A percentile compares a stretch with the other conserved stretches of the same genome.
These are phyloP conservation scores for Plectosphaerella sp. DNA, from an alignment of 2,329 filamentous ascomycete genomes.

Conservation along the genomic window DNA sequence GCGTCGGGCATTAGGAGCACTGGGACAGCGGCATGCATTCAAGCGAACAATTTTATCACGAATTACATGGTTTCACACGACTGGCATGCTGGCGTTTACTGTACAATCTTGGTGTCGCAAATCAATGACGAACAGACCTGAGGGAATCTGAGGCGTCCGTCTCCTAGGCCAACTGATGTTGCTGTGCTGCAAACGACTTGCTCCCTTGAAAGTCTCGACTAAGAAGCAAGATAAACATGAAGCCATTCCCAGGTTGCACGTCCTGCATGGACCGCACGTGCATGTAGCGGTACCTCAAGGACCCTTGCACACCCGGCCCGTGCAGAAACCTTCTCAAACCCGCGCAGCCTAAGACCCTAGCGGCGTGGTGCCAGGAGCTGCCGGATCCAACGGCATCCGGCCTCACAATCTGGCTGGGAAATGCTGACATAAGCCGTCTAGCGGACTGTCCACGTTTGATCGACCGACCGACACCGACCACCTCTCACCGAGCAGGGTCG, in stretches of 20 bases:
- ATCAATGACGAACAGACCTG: background rate
- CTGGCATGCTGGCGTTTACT: background rate
- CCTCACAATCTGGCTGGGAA: background rate
- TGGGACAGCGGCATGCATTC: background rate
- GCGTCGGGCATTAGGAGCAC: background rate
- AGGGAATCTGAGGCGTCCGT: background rate
- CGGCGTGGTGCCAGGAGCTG: slow-evolving; percentile 14
- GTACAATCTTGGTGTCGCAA: background rate
- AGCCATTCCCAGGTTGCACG: background rate
- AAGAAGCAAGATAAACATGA: too few relatives aligned
- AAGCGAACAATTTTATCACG: background rate
- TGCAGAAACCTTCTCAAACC: slow-evolving; percentile 48
- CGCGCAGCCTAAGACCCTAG: slow-evolving; percentile 31
- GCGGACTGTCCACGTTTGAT: too few relatives aligned
- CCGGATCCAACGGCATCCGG: background rate
- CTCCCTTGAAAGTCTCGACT: too few relatives aligned
- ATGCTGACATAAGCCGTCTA: background rate
- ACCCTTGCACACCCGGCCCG: slow-evolving; percentile 7
- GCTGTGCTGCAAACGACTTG: too few relatives aligned
- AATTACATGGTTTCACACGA: background rate
- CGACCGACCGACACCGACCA: too few relatives aligned
- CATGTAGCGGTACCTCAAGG: slow-evolving; percentile 29
- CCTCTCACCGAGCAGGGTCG: too few relatives aligned
- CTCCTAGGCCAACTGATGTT: background rate
- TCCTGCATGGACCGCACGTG: background rate